A percentile compares a stretch with the other conserved stretches of the same genome.
These are phyloP conservation scores for Venturia pyrina DNA, from an alignment of 2,329 filamentous ascomycete genomes.

Conservation along the genomic window DNA sequence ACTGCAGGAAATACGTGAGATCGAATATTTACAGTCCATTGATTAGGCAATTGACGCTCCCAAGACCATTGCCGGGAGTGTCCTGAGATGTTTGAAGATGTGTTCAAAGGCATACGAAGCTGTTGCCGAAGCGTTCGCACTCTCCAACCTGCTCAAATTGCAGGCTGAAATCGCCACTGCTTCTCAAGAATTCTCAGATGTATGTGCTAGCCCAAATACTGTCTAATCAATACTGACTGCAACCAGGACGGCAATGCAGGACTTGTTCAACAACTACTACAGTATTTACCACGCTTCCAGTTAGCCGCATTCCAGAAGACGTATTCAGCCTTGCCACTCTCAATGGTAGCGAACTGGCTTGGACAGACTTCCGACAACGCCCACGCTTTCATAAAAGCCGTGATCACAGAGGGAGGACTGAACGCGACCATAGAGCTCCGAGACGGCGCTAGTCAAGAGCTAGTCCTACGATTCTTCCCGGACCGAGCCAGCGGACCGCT, in stretches of 20 bases:
- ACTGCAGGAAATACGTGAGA: not conserved
- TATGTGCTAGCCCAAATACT: not conserved
- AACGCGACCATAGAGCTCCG: constrained; percentile 40
- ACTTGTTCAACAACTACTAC: constrained; percentile 58
- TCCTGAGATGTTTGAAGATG: constrained; percentile 44
- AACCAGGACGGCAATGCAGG: constrained; percentile 59
- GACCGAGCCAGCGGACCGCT: constrained; percentile 26
- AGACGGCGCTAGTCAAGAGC: constrained; percentile 26
- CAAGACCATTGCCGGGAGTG: not conserved
- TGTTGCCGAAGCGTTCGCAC: constrained; percentile 59
- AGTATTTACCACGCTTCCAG: constrained; percentile 65
- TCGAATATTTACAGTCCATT: not conserved
- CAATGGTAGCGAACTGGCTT: constrained; percentile 42
- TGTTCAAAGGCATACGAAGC: constrained; percentile 61
- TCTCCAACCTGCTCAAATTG: constrained; percentile 47
- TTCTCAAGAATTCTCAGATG: constrained; percentile 16
- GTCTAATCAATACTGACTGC: not conserved
- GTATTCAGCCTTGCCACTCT: constrained; percentile 54
- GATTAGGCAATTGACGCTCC: not conserved
- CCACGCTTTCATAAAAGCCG: constrained; percentile 41
- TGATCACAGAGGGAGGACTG: constrained; percentile 42
- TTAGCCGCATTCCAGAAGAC: constrained; percentile 63
- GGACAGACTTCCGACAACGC: constrained; percentile 41
- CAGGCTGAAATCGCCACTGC: constrained; percentile 54
- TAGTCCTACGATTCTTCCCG: constrained; percentile 45